phyloP scores from a whole-genome alignment of 306 rosid species.

The Inga leiocalycina region DNA sequence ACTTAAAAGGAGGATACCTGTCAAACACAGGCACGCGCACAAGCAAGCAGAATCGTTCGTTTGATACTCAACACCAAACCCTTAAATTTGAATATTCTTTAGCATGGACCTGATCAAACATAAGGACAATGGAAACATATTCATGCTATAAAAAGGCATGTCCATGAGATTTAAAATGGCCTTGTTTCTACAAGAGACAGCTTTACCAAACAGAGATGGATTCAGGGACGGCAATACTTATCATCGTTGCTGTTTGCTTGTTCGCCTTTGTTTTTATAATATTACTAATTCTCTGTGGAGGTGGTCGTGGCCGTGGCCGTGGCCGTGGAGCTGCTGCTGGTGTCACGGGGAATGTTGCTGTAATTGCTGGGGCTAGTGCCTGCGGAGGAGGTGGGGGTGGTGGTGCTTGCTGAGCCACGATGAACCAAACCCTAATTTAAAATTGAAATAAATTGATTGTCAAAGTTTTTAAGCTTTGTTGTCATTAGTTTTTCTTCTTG shows the following conservation, averaged over 20 bases:
- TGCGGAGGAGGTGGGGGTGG: too few relatives aligned
- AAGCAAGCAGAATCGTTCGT: neutral
- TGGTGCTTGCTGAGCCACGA: too few relatives aligned
- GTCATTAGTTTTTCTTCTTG: neutral
- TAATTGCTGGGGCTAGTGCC: too few relatives aligned
- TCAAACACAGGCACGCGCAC: neutral
- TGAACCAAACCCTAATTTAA: neutral
- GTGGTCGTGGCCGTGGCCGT: too few relatives aligned
- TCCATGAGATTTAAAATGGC: neutral
- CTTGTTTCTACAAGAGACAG: neutral
- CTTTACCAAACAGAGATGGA: conserved; percentile 16
- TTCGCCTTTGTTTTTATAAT: neutral
- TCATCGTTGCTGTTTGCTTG: conserved; percentile 12
- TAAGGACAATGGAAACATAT: neutral
- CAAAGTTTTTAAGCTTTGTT: neutral
- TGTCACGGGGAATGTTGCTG: too few relatives aligned
- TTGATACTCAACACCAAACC: neutral
- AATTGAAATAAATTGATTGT: neutral
- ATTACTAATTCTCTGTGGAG: too few relatives aligned
- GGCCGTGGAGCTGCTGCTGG: too few relatives aligned
- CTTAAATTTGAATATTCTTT: too few relatives aligned
- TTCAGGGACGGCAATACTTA: neutral
- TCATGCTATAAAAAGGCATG: neutral
- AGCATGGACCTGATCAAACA: too few relatives aligned
- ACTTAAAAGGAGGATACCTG: neutral